A percentile compares a stretch with the other conserved stretches of the same genome.
Evolutionary conservation across 805 yeast genomes (phyloP).

Genomic region (Teunomyces panamensis): DNA sequence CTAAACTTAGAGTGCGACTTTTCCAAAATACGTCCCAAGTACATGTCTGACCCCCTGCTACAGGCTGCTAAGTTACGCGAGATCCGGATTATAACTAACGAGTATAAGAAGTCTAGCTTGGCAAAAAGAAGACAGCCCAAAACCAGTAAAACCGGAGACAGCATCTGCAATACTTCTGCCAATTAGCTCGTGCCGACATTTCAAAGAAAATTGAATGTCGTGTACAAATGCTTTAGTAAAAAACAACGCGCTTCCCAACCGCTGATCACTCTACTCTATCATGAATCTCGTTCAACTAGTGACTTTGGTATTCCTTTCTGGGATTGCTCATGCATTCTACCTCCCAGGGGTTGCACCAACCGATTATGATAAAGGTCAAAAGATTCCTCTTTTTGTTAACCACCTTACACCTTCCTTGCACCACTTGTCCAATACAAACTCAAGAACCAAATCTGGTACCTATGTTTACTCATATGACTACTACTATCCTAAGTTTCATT

Average conservation of each 20-base stretch:
- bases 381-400: slow-evolving; percentile 78
- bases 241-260: background rate
- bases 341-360: slow-evolving; percentile 97
- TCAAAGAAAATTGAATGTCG: background rate
- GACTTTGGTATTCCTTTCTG: slow-evolving; percentile 10
- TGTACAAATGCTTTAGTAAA: background rate
- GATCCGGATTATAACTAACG: slow-evolving; percentile 44
- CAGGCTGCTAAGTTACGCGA: slow-evolving; percentile 49
- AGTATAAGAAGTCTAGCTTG: slow-evolving; percentile 17
- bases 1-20: slow-evolving; percentile 60
- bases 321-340: slow-evolving; percentile 59
- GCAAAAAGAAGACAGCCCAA: slow-evolving; percentile 9
- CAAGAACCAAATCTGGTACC: slow-evolving; percentile 43
- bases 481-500: slow-evolving; percentile 78
- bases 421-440: slow-evolving; percentile 22
- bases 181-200: background rate
- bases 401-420: slow-evolving; percentile 79
- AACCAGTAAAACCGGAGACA: background rate
- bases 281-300: background rate
- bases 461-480: slow-evolving; percentile 75
- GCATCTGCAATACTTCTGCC: background rate
- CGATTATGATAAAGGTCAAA: slow-evolving; percentile 70
- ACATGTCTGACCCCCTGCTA: slow-evolving; percentile 43
- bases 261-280: slow-evolving; percentile 15
- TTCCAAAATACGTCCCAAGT: slow-evolving; percentile 47